Conservation (phyloP, 805 yeast genomes). For the Maudiozyma bulderi region DNA sequence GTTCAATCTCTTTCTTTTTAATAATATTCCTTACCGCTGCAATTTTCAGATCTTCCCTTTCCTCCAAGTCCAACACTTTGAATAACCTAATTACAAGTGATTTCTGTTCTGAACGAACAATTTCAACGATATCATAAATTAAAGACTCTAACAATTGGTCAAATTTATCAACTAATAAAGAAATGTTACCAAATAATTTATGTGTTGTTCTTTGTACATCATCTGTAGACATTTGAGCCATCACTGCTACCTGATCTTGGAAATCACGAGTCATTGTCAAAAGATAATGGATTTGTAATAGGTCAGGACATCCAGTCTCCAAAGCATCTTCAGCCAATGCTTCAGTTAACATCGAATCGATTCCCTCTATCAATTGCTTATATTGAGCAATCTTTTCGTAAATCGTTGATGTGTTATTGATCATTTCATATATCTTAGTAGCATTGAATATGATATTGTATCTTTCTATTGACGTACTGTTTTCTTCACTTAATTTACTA, state of each 20-base stretch:
- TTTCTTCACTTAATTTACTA: conserved; percentile 42
- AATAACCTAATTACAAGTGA: conserved; percentile 62
- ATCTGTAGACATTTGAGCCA: conserved; percentile 43
- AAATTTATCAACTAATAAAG: conserved; percentile 44
- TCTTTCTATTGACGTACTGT: conserved; percentile 49
- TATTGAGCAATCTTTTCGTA: conserved; percentile 53
- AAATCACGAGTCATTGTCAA: conserved; percentile 68
- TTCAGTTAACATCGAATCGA: conserved; percentile 44
- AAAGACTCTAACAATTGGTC: conserved; percentile 54
- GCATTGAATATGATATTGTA: conserved; percentile 63
- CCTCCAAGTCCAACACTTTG: conserved; percentile 73
- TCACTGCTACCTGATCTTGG: conserved; percentile 58
- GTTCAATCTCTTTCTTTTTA: conserved; percentile 24
- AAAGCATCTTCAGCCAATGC: conserved; percentile 27
- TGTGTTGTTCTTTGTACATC: conserved; percentile 62
- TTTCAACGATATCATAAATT: conserved; percentile 63
- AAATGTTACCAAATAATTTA: conserved; percentile 29
- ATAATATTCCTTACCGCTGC: conserved; percentile 27
- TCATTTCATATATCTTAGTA: conserved; percentile 59
- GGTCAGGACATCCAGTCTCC: conserved; percentile 39
- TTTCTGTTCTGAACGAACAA: conserved; percentile 56
- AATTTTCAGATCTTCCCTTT: conserved; percentile 60
- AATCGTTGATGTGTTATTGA: conserved; percentile 58
- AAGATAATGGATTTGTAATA: conserved; percentile 60
- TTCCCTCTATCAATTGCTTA: conserved; percentile 38